phyloP scores from a whole-genome alignment of 1,139 yeast genomes.

The Maudiozyma humilis region DNA sequence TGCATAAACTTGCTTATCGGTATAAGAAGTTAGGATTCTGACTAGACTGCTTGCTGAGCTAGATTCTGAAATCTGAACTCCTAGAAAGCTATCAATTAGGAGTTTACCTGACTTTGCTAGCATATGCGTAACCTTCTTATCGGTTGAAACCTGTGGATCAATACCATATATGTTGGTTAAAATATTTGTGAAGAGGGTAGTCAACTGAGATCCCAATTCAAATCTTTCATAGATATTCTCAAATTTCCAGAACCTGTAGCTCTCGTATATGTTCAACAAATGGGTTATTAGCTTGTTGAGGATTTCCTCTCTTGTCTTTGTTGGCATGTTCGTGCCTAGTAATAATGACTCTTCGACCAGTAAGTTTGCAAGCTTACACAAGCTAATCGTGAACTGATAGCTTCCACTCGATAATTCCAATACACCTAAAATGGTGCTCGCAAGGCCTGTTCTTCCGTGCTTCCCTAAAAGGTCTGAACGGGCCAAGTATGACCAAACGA shows the following conservation, averaged over 20 bases:
- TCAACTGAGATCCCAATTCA: conserved; percentile 51
- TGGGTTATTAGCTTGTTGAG: conserved; percentile 50
- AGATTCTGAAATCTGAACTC: conserved; percentile 42
- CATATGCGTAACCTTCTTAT: conserved; percentile 41
- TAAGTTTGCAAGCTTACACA: conserved; percentile 47
- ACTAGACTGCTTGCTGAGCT: conserved; percentile 42
- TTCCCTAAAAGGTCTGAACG: conserved; percentile 58
- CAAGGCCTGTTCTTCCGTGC: conserved; percentile 63
- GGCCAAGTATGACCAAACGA: conserved; percentile 74
- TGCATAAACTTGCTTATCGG: conserved; percentile 14
- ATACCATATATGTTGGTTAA: conserved; percentile 51
- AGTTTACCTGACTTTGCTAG: conserved; percentile 44
- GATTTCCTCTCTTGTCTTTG: conserved; percentile 46
- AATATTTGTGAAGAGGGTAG: conserved; percentile 50
- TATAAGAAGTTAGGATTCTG: conserved; percentile 40
- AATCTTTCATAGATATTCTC: conserved; percentile 47
- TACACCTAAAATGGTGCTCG: conserved; percentile 57
- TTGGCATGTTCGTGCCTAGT: conserved; percentile 35
- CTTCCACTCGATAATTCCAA: conserved; percentile 65
- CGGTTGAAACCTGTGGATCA: conserved; percentile 37
- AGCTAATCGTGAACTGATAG: conserved; percentile 53
- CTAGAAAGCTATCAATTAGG: conserved; percentile 51
- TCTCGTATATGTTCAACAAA: conserved; percentile 61
- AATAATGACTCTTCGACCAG: conserved; percentile 49
- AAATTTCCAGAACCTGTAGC: conserved; percentile 65